phyloP scores from a whole-genome alignment of 371 early-diverging fungal species.

The Fennellomyces sp. region DNA sequence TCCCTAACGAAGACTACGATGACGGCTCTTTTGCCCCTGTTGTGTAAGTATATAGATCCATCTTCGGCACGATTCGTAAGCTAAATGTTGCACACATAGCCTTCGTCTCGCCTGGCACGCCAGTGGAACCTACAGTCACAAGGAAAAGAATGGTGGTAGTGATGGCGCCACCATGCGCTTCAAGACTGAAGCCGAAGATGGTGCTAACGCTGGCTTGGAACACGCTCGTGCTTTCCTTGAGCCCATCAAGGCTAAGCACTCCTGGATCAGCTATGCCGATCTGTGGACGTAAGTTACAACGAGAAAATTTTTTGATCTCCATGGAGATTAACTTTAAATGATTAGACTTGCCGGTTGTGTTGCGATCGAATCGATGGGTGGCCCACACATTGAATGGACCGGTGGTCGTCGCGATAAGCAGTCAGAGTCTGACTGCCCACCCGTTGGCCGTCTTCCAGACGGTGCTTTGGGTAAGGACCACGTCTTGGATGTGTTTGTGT shows the following conservation, averaged over 20 bases:
- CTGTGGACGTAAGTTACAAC: slow-evolving; percentile 85
- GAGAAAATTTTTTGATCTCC: slow-evolving; percentile 7
- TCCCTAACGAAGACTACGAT: slow-evolving; percentile 73
- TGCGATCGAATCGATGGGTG: slow-evolving; percentile 83
- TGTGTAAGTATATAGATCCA: slow-evolving; percentile 41
- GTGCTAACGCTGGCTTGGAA: slow-evolving; percentile 83
- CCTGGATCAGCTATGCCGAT: slow-evolving; percentile 78
- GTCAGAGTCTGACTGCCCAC: slow-evolving; percentile 62
- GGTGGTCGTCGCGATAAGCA: slow-evolving; percentile 77
- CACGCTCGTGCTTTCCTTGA: slow-evolving; percentile 75
- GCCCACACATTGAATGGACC: slow-evolving; percentile 79
- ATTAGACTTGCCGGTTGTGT: slow-evolving; percentile 77
- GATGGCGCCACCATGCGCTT: slow-evolving; percentile 84
- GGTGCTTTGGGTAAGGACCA: slow-evolving; percentile 75
- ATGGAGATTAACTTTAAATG: not conserved
- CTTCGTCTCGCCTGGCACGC: slow-evolving; percentile 89
- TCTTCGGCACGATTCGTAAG: not conserved
- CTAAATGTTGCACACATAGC: slow-evolving; percentile 14
- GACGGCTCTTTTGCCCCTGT: slow-evolving; percentile 86
- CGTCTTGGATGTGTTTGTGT: slow-evolving; percentile 75
- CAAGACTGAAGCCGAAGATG: slow-evolving; percentile 67
- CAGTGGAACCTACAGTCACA: slow-evolving; percentile 78
- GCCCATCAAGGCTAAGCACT: slow-evolving; percentile 74
- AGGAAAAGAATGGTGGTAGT: slow-evolving; percentile 75
- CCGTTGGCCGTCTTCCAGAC: slow-evolving; percentile 87